Conservation (phyloP, 208 protist genomes). For the Plasmodiophora brassicae region DNA sequence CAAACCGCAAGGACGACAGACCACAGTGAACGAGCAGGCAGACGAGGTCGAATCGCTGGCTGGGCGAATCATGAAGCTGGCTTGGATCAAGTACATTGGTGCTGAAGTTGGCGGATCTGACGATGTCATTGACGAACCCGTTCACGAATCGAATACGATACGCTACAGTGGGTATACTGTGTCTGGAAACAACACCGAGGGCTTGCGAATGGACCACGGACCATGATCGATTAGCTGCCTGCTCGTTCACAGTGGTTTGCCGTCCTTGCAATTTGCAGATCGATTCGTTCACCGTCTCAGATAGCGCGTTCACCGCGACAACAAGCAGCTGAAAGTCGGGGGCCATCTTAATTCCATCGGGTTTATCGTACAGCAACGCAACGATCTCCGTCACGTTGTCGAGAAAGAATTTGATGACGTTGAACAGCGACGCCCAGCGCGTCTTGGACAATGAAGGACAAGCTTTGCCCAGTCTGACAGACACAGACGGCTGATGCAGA, state of each 20-base stretch:
- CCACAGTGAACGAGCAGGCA: neutral
- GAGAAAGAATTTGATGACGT: neutral
- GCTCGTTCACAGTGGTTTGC: neutral
- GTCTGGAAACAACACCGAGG: neutral
- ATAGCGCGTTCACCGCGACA: neutral
- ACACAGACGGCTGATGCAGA: neutral
- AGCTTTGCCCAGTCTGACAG: neutral
- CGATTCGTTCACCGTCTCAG: neutral
- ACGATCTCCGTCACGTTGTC: neutral
- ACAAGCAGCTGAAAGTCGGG: neutral
- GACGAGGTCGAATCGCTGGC: neutral
- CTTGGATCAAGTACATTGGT: neutral
- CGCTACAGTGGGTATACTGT: neutral
- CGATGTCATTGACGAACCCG: too few relatives aligned
- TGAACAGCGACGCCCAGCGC: neutral
- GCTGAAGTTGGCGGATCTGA: neutral
- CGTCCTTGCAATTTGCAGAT: neutral
- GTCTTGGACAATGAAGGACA: neutral
- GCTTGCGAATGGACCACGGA: neutral
- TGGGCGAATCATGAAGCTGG: neutral
- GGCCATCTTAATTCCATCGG: neutral
- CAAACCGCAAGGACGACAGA: neutral
- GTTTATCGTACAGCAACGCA: neutral
- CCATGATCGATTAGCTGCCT: too few relatives aligned
- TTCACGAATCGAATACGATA: too few relatives aligned